Conservation (phyloP, 2,329 filamentous ascomycete genomes). For the Lecanicillium sp. region DNA sequence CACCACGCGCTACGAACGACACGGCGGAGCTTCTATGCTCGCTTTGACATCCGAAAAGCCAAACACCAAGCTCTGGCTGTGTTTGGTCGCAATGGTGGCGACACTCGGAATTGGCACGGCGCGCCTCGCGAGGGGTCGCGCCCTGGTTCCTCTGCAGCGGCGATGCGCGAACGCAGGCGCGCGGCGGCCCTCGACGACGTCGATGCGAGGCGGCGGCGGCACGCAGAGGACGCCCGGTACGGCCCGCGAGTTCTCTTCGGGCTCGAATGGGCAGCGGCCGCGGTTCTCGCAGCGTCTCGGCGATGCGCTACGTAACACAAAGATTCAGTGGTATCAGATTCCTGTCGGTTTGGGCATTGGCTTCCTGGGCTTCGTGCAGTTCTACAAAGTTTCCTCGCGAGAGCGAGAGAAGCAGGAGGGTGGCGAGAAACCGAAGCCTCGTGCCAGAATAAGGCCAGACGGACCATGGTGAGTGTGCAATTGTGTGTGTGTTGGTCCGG, state of each 20-base stretch:
- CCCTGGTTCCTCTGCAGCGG: slow-evolving; percentile 24
- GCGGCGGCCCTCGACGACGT: slow-evolving; percentile 22
- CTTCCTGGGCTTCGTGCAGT: slow-evolving; percentile 75
- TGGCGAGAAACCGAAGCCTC: slow-evolving; percentile 38
- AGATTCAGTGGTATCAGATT: slow-evolving; percentile 83
- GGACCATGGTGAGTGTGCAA: slow-evolving; percentile 63
- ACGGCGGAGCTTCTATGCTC: slow-evolving; percentile 11
- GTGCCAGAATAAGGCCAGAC: slow-evolving; percentile 64
- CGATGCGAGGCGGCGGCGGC: slow-evolving; percentile 19
- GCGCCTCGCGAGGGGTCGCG: slow-evolving; percentile 27
- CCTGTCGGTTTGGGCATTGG: slow-evolving; percentile 80
- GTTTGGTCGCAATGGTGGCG: slow-evolving; percentile 25
- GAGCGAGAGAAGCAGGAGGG: slow-evolving; percentile 45
- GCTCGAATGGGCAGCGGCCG: slow-evolving; percentile 36
- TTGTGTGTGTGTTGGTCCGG: no score
- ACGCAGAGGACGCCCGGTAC: slow-evolving; percentile 15
- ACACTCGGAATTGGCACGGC: slow-evolving; percentile 30
- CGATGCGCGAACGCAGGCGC: slow-evolving; percentile 25
- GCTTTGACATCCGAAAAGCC: slow-evolving; percentile 9
- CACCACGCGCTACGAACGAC: neutral
- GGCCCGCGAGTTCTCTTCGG: slow-evolving; percentile 28
- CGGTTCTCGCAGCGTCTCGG: slow-evolving; percentile 48
- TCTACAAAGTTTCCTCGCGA: slow-evolving; percentile 65
- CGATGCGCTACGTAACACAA: slow-evolving; percentile 44
- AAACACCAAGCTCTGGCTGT: slow-evolving; percentile 15